A percentile compares a stretch with the other conserved stretches of the same genome.
Conservation (phyloP, 306 rosid species). For the Calophaca sinica region DNA sequence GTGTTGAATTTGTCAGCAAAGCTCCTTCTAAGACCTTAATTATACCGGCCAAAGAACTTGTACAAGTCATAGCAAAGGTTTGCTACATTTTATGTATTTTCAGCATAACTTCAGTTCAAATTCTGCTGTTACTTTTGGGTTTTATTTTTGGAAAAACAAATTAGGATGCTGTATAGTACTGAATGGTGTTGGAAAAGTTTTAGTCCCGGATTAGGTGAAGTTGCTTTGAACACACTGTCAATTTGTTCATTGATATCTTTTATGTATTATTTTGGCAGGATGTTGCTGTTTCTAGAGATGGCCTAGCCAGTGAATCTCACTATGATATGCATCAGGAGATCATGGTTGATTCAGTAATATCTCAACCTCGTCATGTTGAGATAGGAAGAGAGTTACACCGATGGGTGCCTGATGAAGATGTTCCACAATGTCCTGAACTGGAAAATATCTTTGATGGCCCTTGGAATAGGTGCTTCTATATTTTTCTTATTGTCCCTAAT, state of each 20-base stretch:
- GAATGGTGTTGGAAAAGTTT: conserved; percentile 23
- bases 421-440: conserved; percentile 80
- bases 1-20: conserved; percentile 66
- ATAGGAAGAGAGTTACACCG: conserved; percentile 83
- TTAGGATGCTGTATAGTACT: conserved; percentile 7
- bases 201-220: conserved; percentile 25
- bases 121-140: background rate
- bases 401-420: conserved; percentile 94
- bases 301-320: conserved; percentile 59
- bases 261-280: conserved; percentile 63
- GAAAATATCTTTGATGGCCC: conserved; percentile 79
- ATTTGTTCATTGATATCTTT: conserved; percentile 28
- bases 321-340: conserved; percentile 69
- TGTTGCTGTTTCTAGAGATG: conserved; percentile 69
- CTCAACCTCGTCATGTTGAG: conserved; percentile 77
- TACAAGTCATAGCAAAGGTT: conserved; percentile 95
- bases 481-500: conserved; percentile 45
- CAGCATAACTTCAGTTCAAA: conserved; percentile 18
- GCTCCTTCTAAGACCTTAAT: conserved; percentile 72
- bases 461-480: conserved; percentile 83
- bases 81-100: conserved; percentile 47
- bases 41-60: conserved; percentile 82
- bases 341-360: conserved; percentile 84
- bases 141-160: background rate
- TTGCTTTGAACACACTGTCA: conserved; percentile 24